Conservation (phyloP, 495 filamentous ascomycete genomes). For the Chaetomium cochliodes region DNA sequence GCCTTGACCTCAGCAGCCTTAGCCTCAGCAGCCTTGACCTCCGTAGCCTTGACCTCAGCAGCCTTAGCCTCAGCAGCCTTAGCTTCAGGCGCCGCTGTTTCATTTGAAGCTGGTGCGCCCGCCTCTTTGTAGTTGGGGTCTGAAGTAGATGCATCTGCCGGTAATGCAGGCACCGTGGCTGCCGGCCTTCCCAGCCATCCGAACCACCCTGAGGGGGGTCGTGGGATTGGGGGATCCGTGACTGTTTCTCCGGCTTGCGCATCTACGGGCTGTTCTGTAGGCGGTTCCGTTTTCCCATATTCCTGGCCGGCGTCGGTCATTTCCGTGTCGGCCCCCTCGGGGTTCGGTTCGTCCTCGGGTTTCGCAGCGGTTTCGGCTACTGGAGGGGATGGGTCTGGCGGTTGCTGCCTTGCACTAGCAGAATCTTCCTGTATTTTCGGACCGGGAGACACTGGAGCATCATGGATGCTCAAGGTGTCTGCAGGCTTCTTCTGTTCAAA, state of each 20-base stretch:
- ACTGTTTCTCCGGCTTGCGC: slow-evolving; percentile 10
- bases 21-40: slow-evolving; percentile 20
- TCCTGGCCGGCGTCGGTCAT: slow-evolving; percentile 15
- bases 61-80: slow-evolving; percentile 3
- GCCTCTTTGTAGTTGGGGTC: slow-evolving; percentile 24
- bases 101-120: background rate
- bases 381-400: background rate
- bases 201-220: slow-evolving; percentile 53
- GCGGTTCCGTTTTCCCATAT: background rate
- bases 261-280: slow-evolving; percentile 14
- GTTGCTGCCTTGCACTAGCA: background rate
- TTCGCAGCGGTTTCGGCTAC: slow-evolving; percentile 3
- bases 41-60: background rate
- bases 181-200: slow-evolving; percentile 54
- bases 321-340: slow-evolving; percentile 15
- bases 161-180: slow-evolving; percentile 25
- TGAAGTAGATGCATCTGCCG: slow-evolving; percentile 28
- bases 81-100: too few species aligned
- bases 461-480: slow-evolving; percentile 30
- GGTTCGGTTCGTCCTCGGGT: slow-evolving; percentile 14
- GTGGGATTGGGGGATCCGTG: slow-evolving; percentile 35
- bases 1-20: slow-evolving; percentile 18
- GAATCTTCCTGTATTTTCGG: slow-evolving; percentile 28
- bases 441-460: slow-evolving; percentile 30
- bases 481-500: slow-evolving; percentile 45